Evolutionary conservation across 305 asterid genomes (phyloP).

Genomic region (Ilex paraguariensis): DNA sequence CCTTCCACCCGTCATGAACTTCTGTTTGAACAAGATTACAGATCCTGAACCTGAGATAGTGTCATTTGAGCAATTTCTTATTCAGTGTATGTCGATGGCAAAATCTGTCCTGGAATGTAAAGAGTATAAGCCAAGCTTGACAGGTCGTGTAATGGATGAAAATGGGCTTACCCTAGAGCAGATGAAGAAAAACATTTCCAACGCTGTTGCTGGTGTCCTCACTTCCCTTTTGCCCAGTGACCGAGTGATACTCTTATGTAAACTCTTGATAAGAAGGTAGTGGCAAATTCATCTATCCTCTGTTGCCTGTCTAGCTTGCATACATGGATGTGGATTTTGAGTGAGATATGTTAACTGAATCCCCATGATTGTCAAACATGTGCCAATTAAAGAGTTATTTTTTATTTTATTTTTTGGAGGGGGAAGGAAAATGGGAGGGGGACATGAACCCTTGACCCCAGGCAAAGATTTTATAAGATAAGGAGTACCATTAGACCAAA

Average conservation of each 20-base stretch:
- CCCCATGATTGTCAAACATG: too few relatives aligned
- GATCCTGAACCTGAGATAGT: constrained; percentile 75
- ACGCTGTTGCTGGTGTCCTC: constrained; percentile 66
- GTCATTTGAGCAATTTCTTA: constrained; percentile 71
- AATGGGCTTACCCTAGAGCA: constrained; percentile 70
- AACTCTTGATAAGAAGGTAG: constrained; percentile 81
- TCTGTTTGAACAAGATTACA: constrained; percentile 73
- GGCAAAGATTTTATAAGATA: too few relatives aligned
- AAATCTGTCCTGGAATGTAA: constrained; percentile 88
- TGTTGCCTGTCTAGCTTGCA: too few relatives aligned
- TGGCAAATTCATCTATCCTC: constrained; percentile 13
- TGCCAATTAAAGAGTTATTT: too few relatives aligned
- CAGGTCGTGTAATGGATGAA: constrained; percentile 91
- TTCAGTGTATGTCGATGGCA: constrained; percentile 85
- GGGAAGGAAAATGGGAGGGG: too few relatives aligned
- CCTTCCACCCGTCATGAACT: constrained; percentile 68
- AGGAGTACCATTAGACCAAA: too few relatives aligned
- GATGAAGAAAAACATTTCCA: constrained; percentile 71
- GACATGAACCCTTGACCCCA: too few relatives aligned
- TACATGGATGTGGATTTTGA: too few relatives aligned
- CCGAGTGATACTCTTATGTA: constrained; percentile 79
- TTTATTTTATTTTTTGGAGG: too few relatives aligned
- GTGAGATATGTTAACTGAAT: too few relatives aligned
- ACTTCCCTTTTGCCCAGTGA: constrained; percentile 74
- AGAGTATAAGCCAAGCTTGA: constrained; percentile 73